These are phyloP conservation scores for Paramarasmius palmivorus DNA, from an alignment of 1,284 basidiomycete genomes.

Conservation along the genomic window DNA sequence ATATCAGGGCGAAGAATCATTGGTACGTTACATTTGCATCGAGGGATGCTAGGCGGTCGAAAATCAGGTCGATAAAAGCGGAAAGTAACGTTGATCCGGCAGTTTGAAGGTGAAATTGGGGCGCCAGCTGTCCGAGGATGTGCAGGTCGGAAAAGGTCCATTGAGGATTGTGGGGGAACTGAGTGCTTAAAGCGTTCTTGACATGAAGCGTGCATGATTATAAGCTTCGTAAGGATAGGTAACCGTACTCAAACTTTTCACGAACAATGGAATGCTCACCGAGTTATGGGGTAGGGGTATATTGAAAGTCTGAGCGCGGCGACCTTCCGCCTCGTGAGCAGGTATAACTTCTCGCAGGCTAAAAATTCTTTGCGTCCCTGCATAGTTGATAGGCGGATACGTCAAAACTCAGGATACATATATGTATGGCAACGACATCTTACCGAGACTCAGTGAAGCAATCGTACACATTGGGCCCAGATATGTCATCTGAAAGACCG, in stretches of 20 bases:
- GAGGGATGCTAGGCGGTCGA: slow-evolving; percentile 63
- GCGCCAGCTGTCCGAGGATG: slow-evolving; percentile 44
- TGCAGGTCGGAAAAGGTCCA: slow-evolving; percentile 76
- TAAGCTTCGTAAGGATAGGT: slow-evolving; percentile 45
- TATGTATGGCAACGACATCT: slow-evolving; percentile 20
- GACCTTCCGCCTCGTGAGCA: slow-evolving; percentile 50
- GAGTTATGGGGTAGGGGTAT: slow-evolving; percentile 85
- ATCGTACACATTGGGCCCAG: slow-evolving; percentile 93
- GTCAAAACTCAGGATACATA: slow-evolving; percentile 1
- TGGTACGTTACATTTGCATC: slow-evolving; percentile 81
- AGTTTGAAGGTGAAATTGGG: slow-evolving; percentile 54
- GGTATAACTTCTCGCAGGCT: slow-evolving; percentile 77
- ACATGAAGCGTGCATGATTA: slow-evolving; percentile 91
- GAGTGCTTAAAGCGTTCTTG: slow-evolving; percentile 90
- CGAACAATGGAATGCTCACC: slow-evolving; percentile 38
- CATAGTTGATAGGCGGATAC: slow-evolving; percentile 12
- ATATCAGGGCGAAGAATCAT: slow-evolving; percentile 79
- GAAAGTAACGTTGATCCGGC: slow-evolving; percentile 88
- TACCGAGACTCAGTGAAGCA: slow-evolving; percentile 89
- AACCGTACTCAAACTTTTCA: slow-evolving; percentile 1
- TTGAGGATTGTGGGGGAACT: slow-evolving; percentile 72
- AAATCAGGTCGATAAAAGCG: slow-evolving; percentile 89
- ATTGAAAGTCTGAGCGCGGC: slow-evolving; percentile 78
- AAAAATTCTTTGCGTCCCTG: slow-evolving; percentile 75
- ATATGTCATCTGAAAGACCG: slow-evolving; percentile 53